Evolutionary conservation across 352 stramenopile species (phyloP).

Genomic region (Phytophthora pseudosyringae): DNA sequence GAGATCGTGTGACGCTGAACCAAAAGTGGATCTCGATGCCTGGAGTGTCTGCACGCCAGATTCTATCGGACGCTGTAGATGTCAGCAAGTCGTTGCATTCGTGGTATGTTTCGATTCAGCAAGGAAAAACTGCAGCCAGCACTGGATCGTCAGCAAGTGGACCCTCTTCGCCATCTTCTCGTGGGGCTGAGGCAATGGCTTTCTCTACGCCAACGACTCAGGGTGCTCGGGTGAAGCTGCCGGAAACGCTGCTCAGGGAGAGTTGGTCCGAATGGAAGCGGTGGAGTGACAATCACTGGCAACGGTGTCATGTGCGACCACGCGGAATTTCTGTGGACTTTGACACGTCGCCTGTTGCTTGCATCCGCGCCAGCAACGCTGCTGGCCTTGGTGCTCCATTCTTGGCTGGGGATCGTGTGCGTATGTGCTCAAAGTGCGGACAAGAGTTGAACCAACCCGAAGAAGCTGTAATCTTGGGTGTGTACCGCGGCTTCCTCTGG

Average conservation of each 20-base stretch:
- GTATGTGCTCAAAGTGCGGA: constrained; percentile 93
- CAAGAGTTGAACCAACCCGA: constrained; percentile 96
- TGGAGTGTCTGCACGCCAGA: constrained; percentile 72
- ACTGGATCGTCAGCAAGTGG: constrained; percentile 13
- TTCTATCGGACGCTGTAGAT: constrained; percentile 89
- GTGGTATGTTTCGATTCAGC: constrained; percentile 75
- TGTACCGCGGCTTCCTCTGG: constrained; percentile 94
- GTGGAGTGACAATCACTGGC: constrained; percentile 86
- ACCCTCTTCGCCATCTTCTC: constrained; percentile 5
- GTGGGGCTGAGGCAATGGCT: not conserved
- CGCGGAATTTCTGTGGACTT: constrained; percentile 94
- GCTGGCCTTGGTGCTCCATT: constrained; percentile 91
- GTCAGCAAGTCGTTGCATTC: constrained; percentile 90
- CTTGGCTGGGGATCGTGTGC: constrained; percentile 94
- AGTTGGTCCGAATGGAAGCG: constrained; percentile 88
- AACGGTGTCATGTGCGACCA: constrained; percentile 79
- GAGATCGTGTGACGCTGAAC: constrained; percentile 96
- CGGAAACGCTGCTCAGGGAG: constrained; percentile 62
- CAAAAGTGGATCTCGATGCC: constrained; percentile 93
- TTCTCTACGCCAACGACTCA: not conserved
- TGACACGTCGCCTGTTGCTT: constrained; percentile 91
- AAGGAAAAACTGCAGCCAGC: constrained; percentile 28
- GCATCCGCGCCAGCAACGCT: constrained; percentile 87
- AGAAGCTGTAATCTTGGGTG: constrained; percentile 95
- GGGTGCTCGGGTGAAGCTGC: constrained; percentile 49